Evolutionary conservation across 164 flowering plant species (phyloP).

Genomic region (Aristolochia californica): DNA sequence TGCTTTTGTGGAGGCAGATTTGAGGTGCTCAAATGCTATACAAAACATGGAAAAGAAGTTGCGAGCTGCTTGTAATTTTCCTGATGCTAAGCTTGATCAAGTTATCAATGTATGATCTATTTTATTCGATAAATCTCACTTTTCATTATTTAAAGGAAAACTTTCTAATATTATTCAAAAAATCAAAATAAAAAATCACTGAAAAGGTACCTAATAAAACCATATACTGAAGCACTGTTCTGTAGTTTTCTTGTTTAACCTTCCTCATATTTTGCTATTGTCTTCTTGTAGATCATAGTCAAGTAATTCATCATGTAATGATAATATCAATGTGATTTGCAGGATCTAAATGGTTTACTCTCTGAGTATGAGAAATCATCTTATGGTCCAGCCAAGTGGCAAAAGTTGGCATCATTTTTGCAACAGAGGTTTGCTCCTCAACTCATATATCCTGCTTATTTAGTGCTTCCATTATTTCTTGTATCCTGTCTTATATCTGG

Average conservation of each 20-base stretch:
- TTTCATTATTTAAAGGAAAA: too few species aligned
- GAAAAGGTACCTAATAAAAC: too few species aligned
- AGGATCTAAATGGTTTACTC: slow-evolving; percentile 78
- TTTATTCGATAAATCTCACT: too few species aligned
- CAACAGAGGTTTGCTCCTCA: slow-evolving; percentile 57
- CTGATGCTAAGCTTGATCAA: slow-evolving; percentile 73
- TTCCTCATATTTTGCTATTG: background rate
- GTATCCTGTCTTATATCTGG: too few species aligned
- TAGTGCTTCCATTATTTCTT: too few species aligned
- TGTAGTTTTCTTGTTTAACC: background rate
- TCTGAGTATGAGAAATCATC: slow-evolving; percentile 68
- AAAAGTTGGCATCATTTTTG: slow-evolving; percentile 53
- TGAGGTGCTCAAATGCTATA: slow-evolving; percentile 57
- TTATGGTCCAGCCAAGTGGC: slow-evolving; percentile 96
- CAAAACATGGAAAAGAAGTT: slow-evolving; percentile 82
- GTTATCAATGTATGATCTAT: slow-evolving; percentile 55
- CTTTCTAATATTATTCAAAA: too few species aligned
- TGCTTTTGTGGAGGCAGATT: slow-evolving; percentile 78
- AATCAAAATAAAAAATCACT: too few species aligned
- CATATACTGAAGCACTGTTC: background rate
- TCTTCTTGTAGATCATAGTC: slow-evolving; percentile 1
- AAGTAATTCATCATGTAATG: background rate
- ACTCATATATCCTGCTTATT: too few species aligned
- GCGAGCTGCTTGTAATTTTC: slow-evolving; percentile 65
- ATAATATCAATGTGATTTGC: slow-evolving; percentile 8